Conservation (phyloP, 2,329 filamentous ascomycete species). For the Chaetomium olivaceum region DNA sequence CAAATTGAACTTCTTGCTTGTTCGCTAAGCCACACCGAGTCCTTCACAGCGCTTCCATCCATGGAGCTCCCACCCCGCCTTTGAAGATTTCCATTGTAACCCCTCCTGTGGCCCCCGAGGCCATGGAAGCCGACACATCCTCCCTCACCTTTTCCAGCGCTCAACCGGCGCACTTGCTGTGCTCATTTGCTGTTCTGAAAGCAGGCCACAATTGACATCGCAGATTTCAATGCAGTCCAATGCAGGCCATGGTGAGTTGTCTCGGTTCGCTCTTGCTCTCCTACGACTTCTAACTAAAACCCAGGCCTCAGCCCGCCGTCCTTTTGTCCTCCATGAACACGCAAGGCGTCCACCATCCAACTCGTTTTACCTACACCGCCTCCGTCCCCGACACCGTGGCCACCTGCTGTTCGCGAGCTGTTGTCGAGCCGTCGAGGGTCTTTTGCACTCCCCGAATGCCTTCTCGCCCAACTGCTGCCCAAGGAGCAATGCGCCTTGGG, state of each 20-base stretch:
- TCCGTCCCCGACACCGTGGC: not conserved
- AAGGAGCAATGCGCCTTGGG: not conserved
- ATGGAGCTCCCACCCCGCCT: too few relatives aligned
- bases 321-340: not conserved
- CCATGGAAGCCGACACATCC: not conserved
- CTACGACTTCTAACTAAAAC: not conserved
- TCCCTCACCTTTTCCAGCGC: not conserved
- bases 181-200: not conserved
- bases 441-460: not conserved
- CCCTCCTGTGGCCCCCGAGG: not conserved
- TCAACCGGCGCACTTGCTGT: not conserved
- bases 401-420: not conserved
- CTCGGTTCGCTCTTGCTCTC: not conserved
- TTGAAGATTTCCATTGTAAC: not conserved
- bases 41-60: too few relatives aligned
- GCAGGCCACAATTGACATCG: not conserved
- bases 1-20: too few relatives aligned
- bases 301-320: not conserved
- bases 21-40: too few relatives aligned
- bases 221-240: not conserved
- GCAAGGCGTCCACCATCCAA: not conserved
- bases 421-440: not conserved
- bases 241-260: not conserved
- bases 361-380: not conserved
- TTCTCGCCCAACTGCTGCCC: not conserved